These are phyloP conservation scores for Evernia prunastri DNA, from an alignment of 495 filamentous ascomycete genomes.

Conservation along the genomic window DNA sequence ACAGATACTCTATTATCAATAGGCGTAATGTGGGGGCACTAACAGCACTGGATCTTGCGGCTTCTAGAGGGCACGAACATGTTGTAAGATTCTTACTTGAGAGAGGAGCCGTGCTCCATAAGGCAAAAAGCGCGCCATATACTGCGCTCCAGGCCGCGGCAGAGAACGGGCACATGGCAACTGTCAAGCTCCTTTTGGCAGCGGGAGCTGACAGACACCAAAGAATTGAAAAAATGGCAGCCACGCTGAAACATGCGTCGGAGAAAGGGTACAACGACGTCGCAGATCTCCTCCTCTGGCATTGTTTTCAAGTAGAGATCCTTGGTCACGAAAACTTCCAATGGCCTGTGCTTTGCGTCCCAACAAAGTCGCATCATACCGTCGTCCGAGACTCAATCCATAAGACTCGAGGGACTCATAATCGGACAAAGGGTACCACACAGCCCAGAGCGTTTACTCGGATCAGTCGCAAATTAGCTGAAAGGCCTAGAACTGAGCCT, in stretches of 20 bases:
- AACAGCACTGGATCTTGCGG: conserved; percentile 12
- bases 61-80: conserved; percentile 3
- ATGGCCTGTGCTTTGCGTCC: not conserved
- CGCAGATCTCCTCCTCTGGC: conserved; percentile 10
- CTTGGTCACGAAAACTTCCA: not conserved
- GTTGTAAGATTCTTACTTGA: conserved; percentile 16
- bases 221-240: not conserved
- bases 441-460: not conserved
- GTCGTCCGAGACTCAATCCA: not conserved
- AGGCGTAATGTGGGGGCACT: not conserved
- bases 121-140: not conserved
- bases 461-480: not conserved
- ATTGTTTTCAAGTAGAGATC: not conserved
- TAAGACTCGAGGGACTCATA: too few relatives aligned
- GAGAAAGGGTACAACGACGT: conserved; percentile 3
- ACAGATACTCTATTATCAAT: not conserved
- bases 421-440: too few relatives aligned
- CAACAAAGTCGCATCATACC: not conserved
- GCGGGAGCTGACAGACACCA: not conserved
- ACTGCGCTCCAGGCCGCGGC: conserved; percentile 17
- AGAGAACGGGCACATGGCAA: conserved; percentile 7
- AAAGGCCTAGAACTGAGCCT: not conserved
- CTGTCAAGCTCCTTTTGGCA: conserved; percentile 6
- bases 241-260: conserved; percentile 4
- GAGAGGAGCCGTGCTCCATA: conserved; percentile 8